These are phyloP conservation scores for Oxytropis ochrocephala DNA, from an alignment of 306 rosid species.

Conservation along the genomic window DNA sequence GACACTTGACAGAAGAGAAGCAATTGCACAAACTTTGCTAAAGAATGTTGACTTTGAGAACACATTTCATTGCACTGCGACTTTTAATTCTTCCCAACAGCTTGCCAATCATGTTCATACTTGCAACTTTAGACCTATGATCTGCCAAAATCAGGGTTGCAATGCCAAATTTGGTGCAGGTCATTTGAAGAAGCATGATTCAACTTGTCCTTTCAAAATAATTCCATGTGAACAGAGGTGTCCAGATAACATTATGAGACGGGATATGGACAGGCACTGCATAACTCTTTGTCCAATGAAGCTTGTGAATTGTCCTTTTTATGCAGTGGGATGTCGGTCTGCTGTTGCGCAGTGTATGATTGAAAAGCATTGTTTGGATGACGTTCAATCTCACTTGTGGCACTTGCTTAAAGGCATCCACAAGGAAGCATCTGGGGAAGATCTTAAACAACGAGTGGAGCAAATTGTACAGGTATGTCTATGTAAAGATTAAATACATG, in stretches of 20 bases:
- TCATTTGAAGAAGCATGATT: constrained; percentile 57
- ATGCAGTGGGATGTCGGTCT: constrained; percentile 63
- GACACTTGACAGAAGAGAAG: constrained; percentile 57
- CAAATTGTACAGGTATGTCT: constrained; percentile 56
- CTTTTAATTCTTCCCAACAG: constrained; percentile 38
- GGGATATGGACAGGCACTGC: constrained; percentile 90
- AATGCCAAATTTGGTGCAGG: constrained; percentile 46
- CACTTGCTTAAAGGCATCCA: constrained; percentile 44
- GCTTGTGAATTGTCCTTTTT: constrained; percentile 78
- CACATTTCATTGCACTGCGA: constrained; percentile 49
- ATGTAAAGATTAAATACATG: not conserved
- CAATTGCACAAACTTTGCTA: constrained; percentile 37
- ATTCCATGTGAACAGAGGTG: constrained; percentile 80
- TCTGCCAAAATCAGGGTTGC: constrained; percentile 64
- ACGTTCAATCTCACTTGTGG: constrained; percentile 50
- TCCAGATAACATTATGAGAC: constrained; percentile 53
- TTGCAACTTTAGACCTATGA: constrained; percentile 52
- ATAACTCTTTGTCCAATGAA: constrained; percentile 82
- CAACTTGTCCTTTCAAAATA: constrained; percentile 70
- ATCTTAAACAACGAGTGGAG: constrained; percentile 43
- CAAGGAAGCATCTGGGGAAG: constrained; percentile 49
- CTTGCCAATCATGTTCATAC: constrained; percentile 38
- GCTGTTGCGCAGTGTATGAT: constrained; percentile 47
- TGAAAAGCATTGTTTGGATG: constrained; percentile 46
- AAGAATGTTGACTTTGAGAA: constrained; percentile 72